Evolutionary conservation across 2,329 filamentous ascomycete genomes (phyloP).

Genomic region (Fusarium mexicanum): DNA sequence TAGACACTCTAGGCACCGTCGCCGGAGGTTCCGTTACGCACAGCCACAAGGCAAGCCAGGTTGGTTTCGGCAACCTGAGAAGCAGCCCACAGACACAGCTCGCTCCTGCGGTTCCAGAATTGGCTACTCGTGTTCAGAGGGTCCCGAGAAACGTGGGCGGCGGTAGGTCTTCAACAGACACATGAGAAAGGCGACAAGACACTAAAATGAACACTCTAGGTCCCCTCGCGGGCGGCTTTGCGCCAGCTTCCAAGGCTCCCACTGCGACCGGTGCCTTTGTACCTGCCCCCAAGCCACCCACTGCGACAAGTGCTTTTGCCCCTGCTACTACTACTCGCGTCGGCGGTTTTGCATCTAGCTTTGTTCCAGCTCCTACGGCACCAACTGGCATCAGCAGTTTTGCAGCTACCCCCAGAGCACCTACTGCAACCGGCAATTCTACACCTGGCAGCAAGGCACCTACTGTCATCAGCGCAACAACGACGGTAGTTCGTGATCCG

Average conservation of each 20-base stretch:
- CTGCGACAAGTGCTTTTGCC: too few relatives aligned
- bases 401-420: background rate
- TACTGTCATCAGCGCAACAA: background rate
- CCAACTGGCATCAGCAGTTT: background rate
- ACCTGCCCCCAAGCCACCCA: too few relatives aligned
- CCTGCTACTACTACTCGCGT: background rate
- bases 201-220: background rate
- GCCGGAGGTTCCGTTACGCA: background rate
- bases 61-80: background rate
- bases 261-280: background rate
- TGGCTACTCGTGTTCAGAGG: background rate
- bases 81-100: background rate
- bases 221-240: background rate
- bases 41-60: background rate
- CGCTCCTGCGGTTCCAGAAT: background rate
- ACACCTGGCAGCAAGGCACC: background rate
- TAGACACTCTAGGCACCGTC: background rate
- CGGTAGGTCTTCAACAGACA: background rate
- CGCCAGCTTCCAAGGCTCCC: rapidly evolving
- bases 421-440: background rate
- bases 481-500: background rate
- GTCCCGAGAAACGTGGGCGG: background rate
- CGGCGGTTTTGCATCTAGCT: background rate
- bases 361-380: too few relatives aligned
- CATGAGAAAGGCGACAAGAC: background rate